phyloP scores from a whole-genome alignment of 257 asterid species.

The Rauvolfia tetraphylla region DNA sequence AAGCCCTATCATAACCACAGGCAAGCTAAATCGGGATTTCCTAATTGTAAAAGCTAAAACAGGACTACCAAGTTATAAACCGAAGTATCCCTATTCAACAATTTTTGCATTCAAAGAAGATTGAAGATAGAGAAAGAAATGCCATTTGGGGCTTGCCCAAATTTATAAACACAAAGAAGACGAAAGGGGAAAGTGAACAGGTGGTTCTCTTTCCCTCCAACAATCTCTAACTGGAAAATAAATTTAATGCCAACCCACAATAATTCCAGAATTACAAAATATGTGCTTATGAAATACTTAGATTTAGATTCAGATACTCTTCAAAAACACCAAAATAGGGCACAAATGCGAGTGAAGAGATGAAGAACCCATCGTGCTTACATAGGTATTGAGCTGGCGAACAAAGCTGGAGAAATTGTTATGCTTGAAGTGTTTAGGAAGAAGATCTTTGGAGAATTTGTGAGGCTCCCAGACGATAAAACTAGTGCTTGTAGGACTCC shows the following conservation, averaged over 20 bases:
- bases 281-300: too few species aligned
- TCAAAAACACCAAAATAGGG: background rate
- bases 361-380: conserved; percentile 24
- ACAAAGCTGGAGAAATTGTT: conserved; percentile 90
- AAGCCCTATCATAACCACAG: background rate
- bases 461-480: conserved; percentile 89
- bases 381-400: conserved; percentile 91
- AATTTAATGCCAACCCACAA: background rate
- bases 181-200: background rate
- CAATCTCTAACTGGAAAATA: background rate
- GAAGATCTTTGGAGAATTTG: conserved; percentile 58
- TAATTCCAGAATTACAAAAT: background rate
- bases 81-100: background rate
- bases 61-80: background rate
- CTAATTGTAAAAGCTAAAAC: background rate
- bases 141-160: background rate
- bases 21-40: background rate
- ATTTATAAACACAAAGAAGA: background rate
- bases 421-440: conserved; percentile 87
- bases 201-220: background rate
- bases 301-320: background rate
- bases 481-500: conserved; percentile 48
- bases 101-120: background rate
- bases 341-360: background rate
- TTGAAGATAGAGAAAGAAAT: background rate